phyloP scores from a whole-genome alignment of 2,329 filamentous ascomycete genomes.

The Alternaria ethzedia region DNA sequence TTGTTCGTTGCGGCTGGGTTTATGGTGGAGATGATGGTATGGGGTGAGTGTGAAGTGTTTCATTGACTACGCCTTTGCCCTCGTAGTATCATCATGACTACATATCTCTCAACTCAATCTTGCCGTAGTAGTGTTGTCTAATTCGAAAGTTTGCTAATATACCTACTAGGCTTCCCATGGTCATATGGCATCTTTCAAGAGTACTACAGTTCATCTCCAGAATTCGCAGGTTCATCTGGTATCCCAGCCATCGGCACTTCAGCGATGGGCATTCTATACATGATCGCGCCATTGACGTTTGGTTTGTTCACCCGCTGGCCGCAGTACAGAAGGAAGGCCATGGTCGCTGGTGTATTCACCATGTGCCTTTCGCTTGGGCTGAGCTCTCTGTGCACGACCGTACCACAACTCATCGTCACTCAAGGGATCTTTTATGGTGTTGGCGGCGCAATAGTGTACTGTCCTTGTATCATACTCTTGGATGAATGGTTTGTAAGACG shows the following conservation, averaged over 20 bases:
- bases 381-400: constrained; percentile 60
- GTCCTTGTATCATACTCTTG: constrained; percentile 64
- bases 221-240: constrained; percentile 60
- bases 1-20: constrained; percentile 58
- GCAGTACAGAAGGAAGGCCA: constrained; percentile 34
- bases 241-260: constrained; percentile 71
- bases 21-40: constrained; percentile 59
- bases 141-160: constrained; percentile 1
- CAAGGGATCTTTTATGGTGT: constrained; percentile 68
- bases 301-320: constrained; percentile 45
- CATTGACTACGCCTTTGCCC: background rate
- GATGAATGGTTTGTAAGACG: constrained; percentile 68
- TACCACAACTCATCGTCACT: constrained; percentile 63
- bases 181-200: constrained; percentile 75
- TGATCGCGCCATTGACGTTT: constrained; percentile 51
- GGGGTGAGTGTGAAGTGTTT: constrained; percentile 39
- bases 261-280: constrained; percentile 60
- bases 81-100: background rate
- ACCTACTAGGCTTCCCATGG: constrained; percentile 65
- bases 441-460: constrained; percentile 63
- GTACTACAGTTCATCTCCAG: constrained; percentile 67
- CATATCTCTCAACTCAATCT: background rate
- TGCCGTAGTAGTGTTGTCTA: no score
- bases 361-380: constrained; percentile 44
- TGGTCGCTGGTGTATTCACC: constrained; percentile 44